These are phyloP conservation scores for Schizophyllum commune DNA, from an alignment of 1,284 basidiomycete genomes.

Conservation along the genomic window DNA sequence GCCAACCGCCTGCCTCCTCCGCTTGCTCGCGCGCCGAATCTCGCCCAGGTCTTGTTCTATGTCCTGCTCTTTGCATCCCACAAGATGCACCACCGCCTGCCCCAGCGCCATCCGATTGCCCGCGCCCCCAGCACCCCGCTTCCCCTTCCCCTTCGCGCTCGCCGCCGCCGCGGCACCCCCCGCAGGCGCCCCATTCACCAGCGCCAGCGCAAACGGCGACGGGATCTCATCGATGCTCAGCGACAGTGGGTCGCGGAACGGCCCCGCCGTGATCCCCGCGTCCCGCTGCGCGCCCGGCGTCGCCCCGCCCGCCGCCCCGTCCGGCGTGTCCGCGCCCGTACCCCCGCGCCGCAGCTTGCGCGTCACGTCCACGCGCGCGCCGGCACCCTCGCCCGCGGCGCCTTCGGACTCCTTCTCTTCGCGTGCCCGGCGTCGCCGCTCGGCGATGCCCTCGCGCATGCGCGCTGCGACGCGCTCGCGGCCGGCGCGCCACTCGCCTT, in stretches of 20 bases:
- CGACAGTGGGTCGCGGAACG: conserved; percentile 70
- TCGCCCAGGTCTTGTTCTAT: conserved; percentile 67
- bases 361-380: conserved; percentile 71
- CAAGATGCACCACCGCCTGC: conserved; percentile 51
- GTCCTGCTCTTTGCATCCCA: conserved; percentile 53
- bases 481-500: conserved; percentile 71
- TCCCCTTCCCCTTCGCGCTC: conserved; percentile 36
- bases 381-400: conserved; percentile 57
- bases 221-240: conserved; percentile 75
- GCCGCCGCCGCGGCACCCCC: conserved; percentile 26
- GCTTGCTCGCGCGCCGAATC: conserved; percentile 65
- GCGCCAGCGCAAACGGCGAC: conserved; percentile 71
- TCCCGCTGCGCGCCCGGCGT: conserved; percentile 26
- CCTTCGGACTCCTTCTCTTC: conserved; percentile 81
- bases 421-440: conserved; percentile 61
- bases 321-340: conserved; percentile 34
- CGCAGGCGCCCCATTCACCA: conserved; percentile 41
- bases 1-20: conserved; percentile 26
- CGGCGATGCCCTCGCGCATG: conserved; percentile 75
- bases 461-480: conserved; percentile 63
- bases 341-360: conserved; percentile 70
- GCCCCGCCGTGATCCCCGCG: conserved; percentile 54
- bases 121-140: conserved; percentile 47
- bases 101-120: conserved; percentile 28
- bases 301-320: conserved; percentile 25